Percentiles rank a stretch among this genome's conserved stretches.
Conservation (phyloP, 306 rosid species). For the Corylus avellana region DNA sequence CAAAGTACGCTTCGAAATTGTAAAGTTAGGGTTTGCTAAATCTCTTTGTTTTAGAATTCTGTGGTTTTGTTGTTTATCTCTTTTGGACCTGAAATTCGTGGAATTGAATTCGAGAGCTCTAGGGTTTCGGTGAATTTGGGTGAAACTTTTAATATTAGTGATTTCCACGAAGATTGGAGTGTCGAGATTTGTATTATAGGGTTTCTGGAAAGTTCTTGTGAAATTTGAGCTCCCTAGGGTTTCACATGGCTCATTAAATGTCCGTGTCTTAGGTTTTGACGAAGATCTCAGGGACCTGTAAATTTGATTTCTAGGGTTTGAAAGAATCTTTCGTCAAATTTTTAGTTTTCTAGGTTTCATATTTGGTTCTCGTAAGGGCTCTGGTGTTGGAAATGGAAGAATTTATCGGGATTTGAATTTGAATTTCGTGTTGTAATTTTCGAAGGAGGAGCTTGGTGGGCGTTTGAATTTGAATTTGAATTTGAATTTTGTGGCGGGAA, state of each 20-base stretch:
- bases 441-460: not conserved
- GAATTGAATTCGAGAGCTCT: constrained; percentile 21
- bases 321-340: constrained; percentile 9
- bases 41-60: constrained; percentile 31
- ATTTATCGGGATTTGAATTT: not conserved
- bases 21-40: constrained; percentile 34
- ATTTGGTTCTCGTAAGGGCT: constrained; percentile 27
- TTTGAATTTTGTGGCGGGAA: constrained; percentile 28
- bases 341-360: constrained; percentile 13
- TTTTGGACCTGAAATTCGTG: constrained; percentile 30
- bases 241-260: constrained; percentile 26
- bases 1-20: constrained; percentile 59
- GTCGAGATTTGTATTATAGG: not conserved
- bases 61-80: constrained; percentile 21
- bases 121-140: constrained; percentile 23
- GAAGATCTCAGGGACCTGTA: not conserved
- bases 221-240: constrained; percentile 32
- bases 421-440: constrained; percentile 1
- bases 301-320: constrained; percentile 26
- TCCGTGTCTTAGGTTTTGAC: constrained; percentile 17
- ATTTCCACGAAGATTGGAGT: not conserved
- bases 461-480: constrained; percentile 24
- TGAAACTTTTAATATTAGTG: not conserved
- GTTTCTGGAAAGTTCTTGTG: constrained; percentile 21
- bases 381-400: constrained; percentile 9